Evolutionary conservation across 2,329 filamentous ascomycete genomes (phyloP).

Genomic region (Corinectria fuckeliana): DNA sequence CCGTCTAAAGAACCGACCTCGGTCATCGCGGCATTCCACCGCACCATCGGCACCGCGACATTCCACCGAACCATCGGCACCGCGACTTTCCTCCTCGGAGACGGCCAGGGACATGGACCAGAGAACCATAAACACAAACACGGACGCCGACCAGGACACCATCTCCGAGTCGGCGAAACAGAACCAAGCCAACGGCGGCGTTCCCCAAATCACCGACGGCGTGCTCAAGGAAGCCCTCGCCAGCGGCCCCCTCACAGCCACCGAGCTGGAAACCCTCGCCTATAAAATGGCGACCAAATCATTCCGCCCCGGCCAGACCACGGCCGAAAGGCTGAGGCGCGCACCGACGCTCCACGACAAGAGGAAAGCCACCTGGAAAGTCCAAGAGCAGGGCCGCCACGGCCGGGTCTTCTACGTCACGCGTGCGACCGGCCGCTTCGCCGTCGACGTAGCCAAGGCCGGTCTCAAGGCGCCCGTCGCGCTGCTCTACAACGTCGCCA

Average conservation of each 20-base stretch:
- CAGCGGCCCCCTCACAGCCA: slow-evolving; percentile 24
- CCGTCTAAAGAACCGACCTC: slow-evolving; percentile 20
- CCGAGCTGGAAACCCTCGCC: slow-evolving; percentile 40
- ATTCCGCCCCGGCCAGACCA: slow-evolving; percentile 59
- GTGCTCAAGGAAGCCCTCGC: neutral
- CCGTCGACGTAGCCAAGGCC: slow-evolving; percentile 65
- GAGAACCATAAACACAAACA: slow-evolving; percentile 1
- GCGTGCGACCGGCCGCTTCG: slow-evolving; percentile 58
- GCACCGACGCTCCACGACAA: slow-evolving; percentile 30
- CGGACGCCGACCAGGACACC: slow-evolving; percentile 1
- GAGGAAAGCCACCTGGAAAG: slow-evolving; percentile 34
- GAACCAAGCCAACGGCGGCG: neutral
- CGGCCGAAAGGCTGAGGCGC: slow-evolving; percentile 13
- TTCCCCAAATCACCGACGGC: neutral
- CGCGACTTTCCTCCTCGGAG: neutral
- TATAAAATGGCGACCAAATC: slow-evolving; percentile 43
- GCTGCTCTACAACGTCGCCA: slow-evolving; percentile 71
- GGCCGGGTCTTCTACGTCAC: slow-evolving; percentile 37
- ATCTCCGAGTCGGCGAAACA: neutral
- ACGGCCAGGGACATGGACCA: slow-evolving; percentile 5
- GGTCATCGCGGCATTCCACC: neutral
- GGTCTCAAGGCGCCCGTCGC: slow-evolving; percentile 71
- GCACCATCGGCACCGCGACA: neutral
- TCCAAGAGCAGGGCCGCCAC: slow-evolving; percentile 35
- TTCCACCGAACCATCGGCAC: neutral